Evolutionary conservation across 441 rosid species (phyloP).

Genomic region (Populus tomentosa): DNA sequence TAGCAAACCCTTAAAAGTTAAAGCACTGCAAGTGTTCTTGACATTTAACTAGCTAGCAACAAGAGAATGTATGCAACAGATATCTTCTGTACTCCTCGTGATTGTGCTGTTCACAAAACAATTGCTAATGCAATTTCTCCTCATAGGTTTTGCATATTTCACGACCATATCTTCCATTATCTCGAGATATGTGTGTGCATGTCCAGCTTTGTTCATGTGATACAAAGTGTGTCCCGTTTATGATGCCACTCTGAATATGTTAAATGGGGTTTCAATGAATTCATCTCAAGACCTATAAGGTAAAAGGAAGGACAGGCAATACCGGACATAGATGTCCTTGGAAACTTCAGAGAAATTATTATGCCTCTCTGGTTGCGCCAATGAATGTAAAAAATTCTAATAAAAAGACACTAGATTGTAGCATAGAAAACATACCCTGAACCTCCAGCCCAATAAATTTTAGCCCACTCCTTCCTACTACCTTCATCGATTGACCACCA

Average conservation of each 20-base stretch:
- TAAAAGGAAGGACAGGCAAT: neutral
- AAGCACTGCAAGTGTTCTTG: no score
- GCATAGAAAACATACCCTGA: no score
- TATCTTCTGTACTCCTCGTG: neutral
- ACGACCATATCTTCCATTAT: neutral
- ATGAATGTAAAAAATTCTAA: neutral
- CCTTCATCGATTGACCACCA: conserved; percentile 99
- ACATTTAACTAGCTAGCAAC: no score
- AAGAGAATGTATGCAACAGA: neutral
- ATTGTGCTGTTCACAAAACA: neutral
- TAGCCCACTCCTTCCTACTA: conserved; percentile 87
- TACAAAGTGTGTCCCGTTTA: neutral
- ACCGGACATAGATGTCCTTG: neutral
- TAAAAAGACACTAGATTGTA: conserved; percentile 9
- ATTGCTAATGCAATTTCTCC: neutral
- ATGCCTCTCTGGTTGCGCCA: neutral
- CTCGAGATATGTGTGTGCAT: neutral
- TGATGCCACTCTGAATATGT: neutral
- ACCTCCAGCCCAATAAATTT: conserved; percentile 57
- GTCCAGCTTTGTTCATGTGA: neutral
- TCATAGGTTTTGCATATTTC: neutral
- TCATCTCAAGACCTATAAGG: neutral
- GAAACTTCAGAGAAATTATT: neutral
- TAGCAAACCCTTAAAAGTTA: no score
- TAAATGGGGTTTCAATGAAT: neutral